Conservation (phyloP, 2,329 filamentous ascomycete species). For the Cytospora mali region DNA sequence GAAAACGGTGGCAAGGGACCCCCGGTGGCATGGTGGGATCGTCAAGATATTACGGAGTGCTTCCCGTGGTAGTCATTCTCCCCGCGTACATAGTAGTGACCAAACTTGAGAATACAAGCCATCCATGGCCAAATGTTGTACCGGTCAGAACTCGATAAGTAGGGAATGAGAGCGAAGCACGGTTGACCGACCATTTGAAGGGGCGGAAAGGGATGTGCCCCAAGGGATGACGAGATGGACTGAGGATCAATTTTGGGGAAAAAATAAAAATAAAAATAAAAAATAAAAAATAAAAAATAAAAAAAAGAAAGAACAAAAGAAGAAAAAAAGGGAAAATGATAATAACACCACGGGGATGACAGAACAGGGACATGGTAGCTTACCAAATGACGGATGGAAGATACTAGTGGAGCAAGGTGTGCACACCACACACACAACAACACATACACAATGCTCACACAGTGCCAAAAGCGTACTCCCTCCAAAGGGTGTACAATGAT, state of each 20-base stretch:
- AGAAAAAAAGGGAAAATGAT: slow-evolving; percentile 16
- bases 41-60: not conserved
- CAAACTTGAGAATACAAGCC: slow-evolving; percentile 18
- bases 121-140: not conserved
- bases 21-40: slow-evolving; percentile 17
- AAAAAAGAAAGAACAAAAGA: slow-evolving; percentile 14
- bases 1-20: slow-evolving; percentile 5
- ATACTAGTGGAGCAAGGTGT: slow-evolving; percentile 15
- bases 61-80: slow-evolving; percentile 13
- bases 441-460: too few species aligned
- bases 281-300: slow-evolving; percentile 16
- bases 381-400: slow-evolving; percentile 20
- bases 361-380: slow-evolving; percentile 26
- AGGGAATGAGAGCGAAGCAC: slow-evolving; percentile 12
- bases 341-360: slow-evolving; percentile 25
- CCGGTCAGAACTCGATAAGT: not conserved
- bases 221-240: not conserved
- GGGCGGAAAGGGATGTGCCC: not conserved
- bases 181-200: slow-evolving; percentile 4
- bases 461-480: slow-evolving; percentile 20
- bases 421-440: not conserved
- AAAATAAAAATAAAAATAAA: slow-evolving; percentile 7
- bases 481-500: slow-evolving; percentile 29
- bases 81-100: slow-evolving; percentile 4
- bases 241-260: slow-evolving; percentile 9